These are phyloP conservation scores for Candida coleopterorum DNA, from an alignment of 805 yeast genomes.

Conservation along the genomic window DNA sequence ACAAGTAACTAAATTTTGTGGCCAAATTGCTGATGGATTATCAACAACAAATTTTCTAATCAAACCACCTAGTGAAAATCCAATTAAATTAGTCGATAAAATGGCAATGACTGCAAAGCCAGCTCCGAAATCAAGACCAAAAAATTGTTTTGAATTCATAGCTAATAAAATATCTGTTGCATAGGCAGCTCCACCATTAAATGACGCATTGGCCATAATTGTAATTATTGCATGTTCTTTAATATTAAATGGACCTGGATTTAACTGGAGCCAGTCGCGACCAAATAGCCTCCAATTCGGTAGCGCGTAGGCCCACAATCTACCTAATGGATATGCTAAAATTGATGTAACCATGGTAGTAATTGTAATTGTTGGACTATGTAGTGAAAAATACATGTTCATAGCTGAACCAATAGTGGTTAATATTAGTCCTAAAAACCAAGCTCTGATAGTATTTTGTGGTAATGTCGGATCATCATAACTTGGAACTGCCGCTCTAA, in stretches of 20 bases:
- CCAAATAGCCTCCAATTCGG: slow-evolving; percentile 34
- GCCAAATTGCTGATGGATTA: slow-evolving; percentile 71
- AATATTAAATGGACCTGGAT: slow-evolving; percentile 59
- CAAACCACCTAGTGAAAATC: slow-evolving; percentile 65
- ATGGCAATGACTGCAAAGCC: slow-evolving; percentile 53
- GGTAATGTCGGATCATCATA: slow-evolving; percentile 46
- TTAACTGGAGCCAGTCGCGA: slow-evolving; percentile 25
- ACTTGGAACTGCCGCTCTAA: slow-evolving; percentile 55
- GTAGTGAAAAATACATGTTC: slow-evolving; percentile 55
- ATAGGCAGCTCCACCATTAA: slow-evolving; percentile 45
- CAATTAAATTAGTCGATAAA: slow-evolving; percentile 55
- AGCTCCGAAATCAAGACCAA: slow-evolving; percentile 40
- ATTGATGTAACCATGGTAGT: slow-evolving; percentile 53
- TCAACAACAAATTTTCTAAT: slow-evolving; percentile 54
- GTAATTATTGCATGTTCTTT: slow-evolving; percentile 59
- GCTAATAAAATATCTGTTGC: slow-evolving; percentile 55
- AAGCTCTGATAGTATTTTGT: slow-evolving; percentile 52
- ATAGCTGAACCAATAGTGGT: slow-evolving; percentile 54
- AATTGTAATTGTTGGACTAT: slow-evolving; percentile 50
- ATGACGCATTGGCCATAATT: slow-evolving; percentile 46
- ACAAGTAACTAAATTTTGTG: slow-evolving; percentile 54
- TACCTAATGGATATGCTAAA: slow-evolving; percentile 58
- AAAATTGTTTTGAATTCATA: slow-evolving; percentile 38
- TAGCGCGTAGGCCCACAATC: slow-evolving; percentile 35
- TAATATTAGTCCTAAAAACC: slow-evolving; percentile 47